phyloP scores from a whole-genome alignment of 164 flowering plant genomes.

The Stephania japonica region DNA sequence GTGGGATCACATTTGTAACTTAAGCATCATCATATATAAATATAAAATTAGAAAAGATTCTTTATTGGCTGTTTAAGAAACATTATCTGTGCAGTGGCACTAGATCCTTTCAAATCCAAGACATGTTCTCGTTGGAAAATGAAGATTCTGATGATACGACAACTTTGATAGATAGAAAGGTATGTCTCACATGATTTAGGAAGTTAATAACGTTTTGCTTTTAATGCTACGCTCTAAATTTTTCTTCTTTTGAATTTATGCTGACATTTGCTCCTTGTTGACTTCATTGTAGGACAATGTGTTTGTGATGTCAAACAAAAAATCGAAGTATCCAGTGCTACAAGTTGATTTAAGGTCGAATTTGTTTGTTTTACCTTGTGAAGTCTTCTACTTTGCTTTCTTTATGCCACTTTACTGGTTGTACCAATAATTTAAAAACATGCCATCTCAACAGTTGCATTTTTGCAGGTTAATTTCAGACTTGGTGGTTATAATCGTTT shows the following conservation, averaged over 20 bases:
- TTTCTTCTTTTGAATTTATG: neutral
- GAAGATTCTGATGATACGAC: constrained; percentile 70
- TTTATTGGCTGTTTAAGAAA: constrained; percentile 12
- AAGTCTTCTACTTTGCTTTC: neutral
- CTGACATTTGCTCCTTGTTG: constrained; percentile 10
- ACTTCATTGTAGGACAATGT: constrained; percentile 67
- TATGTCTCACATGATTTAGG: constrained; percentile 12
- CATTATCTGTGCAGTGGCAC: constrained; percentile 54
- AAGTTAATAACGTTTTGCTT: neutral
- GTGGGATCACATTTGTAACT: neutral
- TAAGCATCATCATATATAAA: neutral
- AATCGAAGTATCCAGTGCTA: constrained; percentile 92
- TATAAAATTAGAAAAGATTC: neutral
- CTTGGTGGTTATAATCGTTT: constrained; percentile 89
- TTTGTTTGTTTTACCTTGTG: constrained; percentile 1
- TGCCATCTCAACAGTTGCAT: constrained; percentile 8
- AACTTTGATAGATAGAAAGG: constrained; percentile 90
- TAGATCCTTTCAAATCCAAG: constrained; percentile 74
- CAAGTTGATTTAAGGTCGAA: constrained; percentile 92
- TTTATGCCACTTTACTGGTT: neutral
- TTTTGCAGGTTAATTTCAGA: constrained; percentile 81
- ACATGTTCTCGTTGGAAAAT: constrained; percentile 68
- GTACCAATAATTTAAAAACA: neutral
- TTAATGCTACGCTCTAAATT: neutral
- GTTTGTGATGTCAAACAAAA: constrained; percentile 94